Percentiles rank a stretch among this genome's conserved stretches.
Evolutionary conservation across 2,329 filamentous ascomycete species (phyloP).

Genomic region (Fusarium haematococcum): DNA sequence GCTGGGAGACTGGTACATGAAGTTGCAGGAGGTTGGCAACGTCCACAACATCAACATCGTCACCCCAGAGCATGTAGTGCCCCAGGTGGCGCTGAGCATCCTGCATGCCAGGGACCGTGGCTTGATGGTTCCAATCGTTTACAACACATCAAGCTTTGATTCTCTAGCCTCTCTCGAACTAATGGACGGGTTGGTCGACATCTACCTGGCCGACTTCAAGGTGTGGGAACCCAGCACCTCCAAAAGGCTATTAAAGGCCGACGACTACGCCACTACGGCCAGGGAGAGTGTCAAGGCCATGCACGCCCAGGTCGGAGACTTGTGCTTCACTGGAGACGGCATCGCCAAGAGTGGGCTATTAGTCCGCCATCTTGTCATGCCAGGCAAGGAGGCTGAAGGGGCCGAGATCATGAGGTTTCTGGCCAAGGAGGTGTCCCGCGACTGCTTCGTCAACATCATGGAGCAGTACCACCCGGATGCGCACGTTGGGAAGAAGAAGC

Average conservation of each 20-base stretch:
- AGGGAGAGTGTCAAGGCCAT: constrained; percentile 83
- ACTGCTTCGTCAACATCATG: constrained; percentile 88
- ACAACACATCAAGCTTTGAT: constrained; percentile 88
- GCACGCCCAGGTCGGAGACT: constrained; percentile 83
- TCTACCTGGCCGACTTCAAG: constrained; percentile 92
- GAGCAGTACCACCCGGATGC: constrained; percentile 87
- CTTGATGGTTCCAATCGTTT: constrained; percentile 79
- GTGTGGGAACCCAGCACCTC: constrained; percentile 77
- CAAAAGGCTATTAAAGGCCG: constrained; percentile 79
- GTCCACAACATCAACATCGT: constrained; percentile 94
- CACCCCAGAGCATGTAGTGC: constrained; percentile 88
- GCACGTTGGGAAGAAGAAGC: constrained; percentile 79
- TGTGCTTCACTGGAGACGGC: constrained; percentile 84
- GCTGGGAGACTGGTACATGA: constrained; percentile 84
- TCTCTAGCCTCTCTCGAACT: constrained; percentile 77
- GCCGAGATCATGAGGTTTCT: constrained; percentile 81
- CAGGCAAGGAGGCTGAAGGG: constrained; percentile 80
- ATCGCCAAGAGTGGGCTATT: constrained; percentile 83
- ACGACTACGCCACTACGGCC: constrained; percentile 78
- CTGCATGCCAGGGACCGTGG: constrained; percentile 78
- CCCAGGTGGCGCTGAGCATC: constrained; percentile 83
- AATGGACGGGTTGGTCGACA: constrained; percentile 83
- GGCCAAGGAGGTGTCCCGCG: constrained; percentile 76
- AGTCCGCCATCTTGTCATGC: constrained; percentile 87
- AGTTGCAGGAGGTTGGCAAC: constrained; percentile 80